Base-by-base conservation (phyloP, 257 asterid genomes). In the Capsicum rhomboideum region DNA sequence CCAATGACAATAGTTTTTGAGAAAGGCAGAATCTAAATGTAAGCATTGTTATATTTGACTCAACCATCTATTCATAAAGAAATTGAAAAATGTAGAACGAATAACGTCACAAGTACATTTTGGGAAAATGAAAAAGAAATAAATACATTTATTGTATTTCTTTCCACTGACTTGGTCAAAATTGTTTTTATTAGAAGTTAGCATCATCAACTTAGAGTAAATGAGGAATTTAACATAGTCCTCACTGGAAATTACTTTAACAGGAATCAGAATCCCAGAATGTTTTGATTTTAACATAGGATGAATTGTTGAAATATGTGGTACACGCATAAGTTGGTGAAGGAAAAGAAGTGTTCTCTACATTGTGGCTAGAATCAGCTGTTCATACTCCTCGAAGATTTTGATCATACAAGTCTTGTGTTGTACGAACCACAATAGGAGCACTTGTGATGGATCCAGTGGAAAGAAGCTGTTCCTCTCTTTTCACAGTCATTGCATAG, bases 381-480 rank as follows among this genome's bases (percentile, higher is more conserved):
- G 58, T 71, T 75, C 61, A 55, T 53, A 74, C 81, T 81, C 52
- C 49, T 80, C 58, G 53, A 80, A 84, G 63, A 77, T 83, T 80
- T 75, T 78, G 68, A 78, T 91, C 87, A 94, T 66, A 95, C 66
- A 80, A 92, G 93, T 90, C 98, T 89, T 18, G 99, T 95, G 85
- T 95, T 95, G 86, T 92, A 95, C 7, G 99, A 95, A 37, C 95
- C 95, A 82, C 99, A 95, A 75, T 82, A 8, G 40, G 92, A 87
- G 88, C 99, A 95, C 90, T 95, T 95, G 91, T 90, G 99, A 89
- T 95, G 90, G 84, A 90, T 89, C 95, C 95, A 95, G 84, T 95
- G 98, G 69, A 94, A 95, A 8, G 93, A 78, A 71, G 97, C 92
- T 67, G 87, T 68, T 91, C 97, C 99, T 91, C 88, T 90, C 84